These are phyloP conservation scores for Didymella keratinophila DNA, from an alignment of 2,329 filamentous ascomycete genomes.

Conservation along the genomic window DNA sequence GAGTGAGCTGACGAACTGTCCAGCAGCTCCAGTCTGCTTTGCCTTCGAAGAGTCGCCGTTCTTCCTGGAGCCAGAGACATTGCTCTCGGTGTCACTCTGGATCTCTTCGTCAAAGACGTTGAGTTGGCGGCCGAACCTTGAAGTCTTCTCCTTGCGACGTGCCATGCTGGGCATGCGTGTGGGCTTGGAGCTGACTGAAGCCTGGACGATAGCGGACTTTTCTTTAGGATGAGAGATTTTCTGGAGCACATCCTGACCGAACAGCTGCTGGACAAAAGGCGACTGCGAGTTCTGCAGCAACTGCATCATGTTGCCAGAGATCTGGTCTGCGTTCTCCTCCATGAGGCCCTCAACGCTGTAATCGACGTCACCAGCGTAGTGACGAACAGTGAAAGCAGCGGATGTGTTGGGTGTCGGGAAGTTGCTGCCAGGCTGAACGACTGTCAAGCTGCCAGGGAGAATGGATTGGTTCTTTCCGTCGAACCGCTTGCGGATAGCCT, in stretches of 20 bases:
- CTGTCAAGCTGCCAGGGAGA: constrained; percentile 74
- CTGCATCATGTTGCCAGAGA: constrained; percentile 95
- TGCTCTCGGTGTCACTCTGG: constrained; percentile 52
- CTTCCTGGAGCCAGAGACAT: constrained; percentile 53
- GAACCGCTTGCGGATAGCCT: constrained; percentile 90
- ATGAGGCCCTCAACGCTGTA: constrained; percentile 87
- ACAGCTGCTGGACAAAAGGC: constrained; percentile 86
- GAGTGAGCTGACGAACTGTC: constrained; percentile 87
- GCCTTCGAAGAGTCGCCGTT: constrained; percentile 57
- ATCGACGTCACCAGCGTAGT: constrained; percentile 96
- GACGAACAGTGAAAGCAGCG: constrained; percentile 86
- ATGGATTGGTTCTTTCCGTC: constrained; percentile 94
- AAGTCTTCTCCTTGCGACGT: constrained; percentile 71
- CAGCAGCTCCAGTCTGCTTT: constrained; percentile 84
- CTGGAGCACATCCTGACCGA: constrained; percentile 94
- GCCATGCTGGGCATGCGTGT: constrained; percentile 93
- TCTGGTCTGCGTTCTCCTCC: constrained; percentile 95
- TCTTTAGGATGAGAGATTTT: constrained; percentile 94
- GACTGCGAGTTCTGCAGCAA: constrained; percentile 88
- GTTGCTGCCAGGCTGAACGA: constrained; percentile 85
- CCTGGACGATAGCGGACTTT: constrained; percentile 89
- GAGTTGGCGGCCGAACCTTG: constrained; percentile 54
- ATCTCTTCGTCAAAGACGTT: constrained; percentile 58
- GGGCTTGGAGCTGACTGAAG: constrained; percentile 94
- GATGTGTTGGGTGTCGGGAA: constrained; percentile 83